A percentile compares a stretch with the other conserved stretches of the same genome.
These are phyloP conservation scores for Lecanicillium sp. DNA, from an alignment of 2,329 filamentous ascomycete genomes.

Conservation along the genomic window DNA sequence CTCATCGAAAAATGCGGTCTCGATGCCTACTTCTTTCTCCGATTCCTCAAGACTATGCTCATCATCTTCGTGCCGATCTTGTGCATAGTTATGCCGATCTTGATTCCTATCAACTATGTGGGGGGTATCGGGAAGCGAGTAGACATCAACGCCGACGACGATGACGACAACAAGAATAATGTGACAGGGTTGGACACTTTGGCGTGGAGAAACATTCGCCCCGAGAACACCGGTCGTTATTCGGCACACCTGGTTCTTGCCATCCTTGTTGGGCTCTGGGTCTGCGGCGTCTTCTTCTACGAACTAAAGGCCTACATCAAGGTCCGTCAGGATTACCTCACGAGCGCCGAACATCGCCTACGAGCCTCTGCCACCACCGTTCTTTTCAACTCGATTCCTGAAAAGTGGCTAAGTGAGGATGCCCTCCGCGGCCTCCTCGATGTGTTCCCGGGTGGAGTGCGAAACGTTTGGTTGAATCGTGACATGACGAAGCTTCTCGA, in stretches of 20 bases:
- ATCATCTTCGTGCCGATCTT: slow-evolving; percentile 88
- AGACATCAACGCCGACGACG: slow-evolving; percentile 29
- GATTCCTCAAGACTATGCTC: slow-evolving; percentile 71
- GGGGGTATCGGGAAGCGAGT: slow-evolving; percentile 60
- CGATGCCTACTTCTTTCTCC: slow-evolving; percentile 95
- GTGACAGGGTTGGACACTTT: slow-evolving; percentile 69
- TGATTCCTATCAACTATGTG: slow-evolving; percentile 77
- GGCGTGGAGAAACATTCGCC: slow-evolving; percentile 79
- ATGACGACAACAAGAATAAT: slow-evolving; percentile 24
- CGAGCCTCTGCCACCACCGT: slow-evolving; percentile 94
- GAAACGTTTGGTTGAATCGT: slow-evolving; percentile 94
- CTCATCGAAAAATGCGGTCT: slow-evolving; percentile 93
- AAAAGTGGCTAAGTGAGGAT: slow-evolving; percentile 82
- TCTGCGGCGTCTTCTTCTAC: slow-evolving; percentile 79
- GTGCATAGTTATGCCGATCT: slow-evolving; percentile 70
- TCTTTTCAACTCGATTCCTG: slow-evolving; percentile 81
- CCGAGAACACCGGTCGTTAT: slow-evolving; percentile 60
- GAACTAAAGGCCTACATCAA: slow-evolving; percentile 87
- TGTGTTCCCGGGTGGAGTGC: slow-evolving; percentile 89
- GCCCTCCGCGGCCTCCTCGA: slow-evolving; percentile 82
- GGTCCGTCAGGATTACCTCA: slow-evolving; percentile 88
- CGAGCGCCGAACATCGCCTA: slow-evolving; percentile 88
- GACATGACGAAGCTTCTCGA: slow-evolving; percentile 77
- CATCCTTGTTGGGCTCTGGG: slow-evolving; percentile 70
- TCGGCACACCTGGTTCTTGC: slow-evolving; percentile 83